Conservation (phyloP, 441 rosid genomes). For the Pelargonium cotyledonis region DNA sequence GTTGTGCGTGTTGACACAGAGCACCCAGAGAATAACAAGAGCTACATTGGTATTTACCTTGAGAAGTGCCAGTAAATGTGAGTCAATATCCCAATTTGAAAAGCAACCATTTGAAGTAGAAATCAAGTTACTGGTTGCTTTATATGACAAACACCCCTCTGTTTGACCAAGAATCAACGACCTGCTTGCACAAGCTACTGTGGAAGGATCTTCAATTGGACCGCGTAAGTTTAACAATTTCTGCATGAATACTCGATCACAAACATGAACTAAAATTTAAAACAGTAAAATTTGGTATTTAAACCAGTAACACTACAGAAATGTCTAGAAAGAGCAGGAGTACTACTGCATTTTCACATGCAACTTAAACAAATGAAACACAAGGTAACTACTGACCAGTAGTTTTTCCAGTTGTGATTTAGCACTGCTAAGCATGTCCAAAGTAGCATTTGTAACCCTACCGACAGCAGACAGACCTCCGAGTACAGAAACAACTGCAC, state of each 20-base stretch:
- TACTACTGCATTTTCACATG: slow-evolving; percentile 13
- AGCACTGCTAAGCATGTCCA: slow-evolving; percentile 46
- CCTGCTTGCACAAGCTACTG: slow-evolving; percentile 59
- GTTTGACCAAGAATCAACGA: slow-evolving; percentile 59
- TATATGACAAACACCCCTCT: slow-evolving; percentile 74
- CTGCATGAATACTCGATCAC: slow-evolving; percentile 54
- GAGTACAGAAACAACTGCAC: slow-evolving; percentile 59
- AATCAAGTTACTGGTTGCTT: slow-evolving; percentile 64
- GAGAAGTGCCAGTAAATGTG: slow-evolving; percentile 63
- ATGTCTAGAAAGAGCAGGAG: slow-evolving; percentile 10
- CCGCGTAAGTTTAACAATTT: slow-evolving; percentile 65
- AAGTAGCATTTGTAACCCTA: slow-evolving; percentile 30
- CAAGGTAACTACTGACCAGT: slow-evolving; percentile 49
- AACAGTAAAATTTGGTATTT: slow-evolving; percentile 14
- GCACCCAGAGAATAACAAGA: slow-evolving; percentile 6
- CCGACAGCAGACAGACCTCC: slow-evolving; percentile 47
- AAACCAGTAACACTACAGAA: slow-evolving; percentile 15
- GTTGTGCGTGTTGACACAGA: not conserved
- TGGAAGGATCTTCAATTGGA: slow-evolving; percentile 88
- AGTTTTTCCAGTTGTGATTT: slow-evolving; percentile 75
- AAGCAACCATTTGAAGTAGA: slow-evolving; percentile 68
- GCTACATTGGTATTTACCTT: slow-evolving; percentile 40
- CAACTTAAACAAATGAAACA: slow-evolving; percentile 15
- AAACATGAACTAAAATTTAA: slow-evolving; percentile 23
- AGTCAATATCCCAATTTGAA: slow-evolving; percentile 63